Evolutionary conservation across 257 asterid genomes (phyloP).

Genomic region (Verbascum thapsus): DNA sequence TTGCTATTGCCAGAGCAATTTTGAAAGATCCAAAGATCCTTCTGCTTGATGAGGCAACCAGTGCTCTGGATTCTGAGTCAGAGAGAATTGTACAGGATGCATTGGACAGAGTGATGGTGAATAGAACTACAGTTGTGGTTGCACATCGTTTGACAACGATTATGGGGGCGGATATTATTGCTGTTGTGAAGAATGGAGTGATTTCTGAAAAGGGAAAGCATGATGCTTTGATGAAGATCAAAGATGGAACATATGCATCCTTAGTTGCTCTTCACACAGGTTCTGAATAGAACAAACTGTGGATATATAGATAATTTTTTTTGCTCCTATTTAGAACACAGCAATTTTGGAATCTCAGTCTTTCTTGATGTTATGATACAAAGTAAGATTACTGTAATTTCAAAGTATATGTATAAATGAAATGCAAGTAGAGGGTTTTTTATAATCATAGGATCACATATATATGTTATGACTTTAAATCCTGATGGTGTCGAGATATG

Average conservation of each 20-base stretch:
- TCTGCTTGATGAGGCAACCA: slow-evolving; percentile 57
- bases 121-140: slow-evolving; percentile 35
- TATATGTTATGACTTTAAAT: slow-evolving; percentile 12
- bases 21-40: slow-evolving; percentile 48
- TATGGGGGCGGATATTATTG: slow-evolving; percentile 38
- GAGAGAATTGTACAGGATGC: slow-evolving; percentile 47
- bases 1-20: slow-evolving; percentile 52
- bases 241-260: slow-evolving; percentile 39
- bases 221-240: slow-evolving; percentile 32
- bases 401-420: too few species aligned
- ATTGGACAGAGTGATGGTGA: slow-evolving; percentile 40
- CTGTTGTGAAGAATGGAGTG: slow-evolving; percentile 43
- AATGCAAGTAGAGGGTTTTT: too few species aligned
- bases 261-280: slow-evolving; percentile 36
- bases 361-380: too few species aligned
- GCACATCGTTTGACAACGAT: slow-evolving; percentile 46
- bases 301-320: too few species aligned
- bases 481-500: slow-evolving; percentile 46
- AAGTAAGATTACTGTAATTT: too few species aligned
- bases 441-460: too few species aligned
- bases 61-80: slow-evolving; percentile 55
- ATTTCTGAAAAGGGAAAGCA: slow-evolving; percentile 49
- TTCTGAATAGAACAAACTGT: slow-evolving; percentile 1
- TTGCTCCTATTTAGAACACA: too few species aligned
- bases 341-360: too few species aligned